Base-by-base conservation (phyloP, 2,329 filamentous ascomycete species). In the Cryphonectria carpinicola region DNA sequence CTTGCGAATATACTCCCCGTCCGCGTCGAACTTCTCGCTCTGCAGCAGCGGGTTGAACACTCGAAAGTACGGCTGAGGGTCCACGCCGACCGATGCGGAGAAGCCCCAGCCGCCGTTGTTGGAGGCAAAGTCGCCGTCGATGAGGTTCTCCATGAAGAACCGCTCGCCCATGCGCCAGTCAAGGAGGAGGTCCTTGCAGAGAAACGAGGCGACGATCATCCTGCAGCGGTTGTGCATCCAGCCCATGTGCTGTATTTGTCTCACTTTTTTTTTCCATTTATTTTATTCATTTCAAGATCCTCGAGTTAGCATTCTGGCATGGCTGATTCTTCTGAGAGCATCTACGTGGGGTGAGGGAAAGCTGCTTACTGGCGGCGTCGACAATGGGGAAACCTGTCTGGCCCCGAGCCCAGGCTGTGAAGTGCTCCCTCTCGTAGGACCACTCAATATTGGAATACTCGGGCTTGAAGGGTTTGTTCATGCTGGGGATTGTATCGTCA, bases 21-120 rank as follows among this genome's bases (percentile, higher is more conserved):
- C 84, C 0, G 87, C 83, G 77, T 97, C 94, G 75, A 97, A 97
- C 80, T 92, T 95, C 84, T 96, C 93, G 75, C 92, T 93, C 82
- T 97, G 94, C 25, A 93, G 81, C 61, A 94, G 79, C 0, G 94
- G 94, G 76, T 97, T 97, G 81, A 97, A 97, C 66, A 97, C 92
- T 8, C 94, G 87, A 74, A 97, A 97, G 78, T 97, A 97, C 0
- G 94, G 94, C 80, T 97, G 77, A 1, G 78, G 78, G 35, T 80
- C 79, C 8, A 77, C 78, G 5, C 77, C 81, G 25, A 83, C 81
- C 11, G 78, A 80, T 3, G 81, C 81, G 41, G 79, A 77, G 71
- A 83, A 84, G n/a, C 83, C 88, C 86, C 87, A 89, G 4, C 87
- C 87, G 39, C 87, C 85, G 73, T 93, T 94, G 79, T 95, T 95